Percentiles rank a stretch among this genome's conserved stretches.
phyloP scores from a whole-genome alignment of 441 rosid species.

The Syzygium malaccense region DNA sequence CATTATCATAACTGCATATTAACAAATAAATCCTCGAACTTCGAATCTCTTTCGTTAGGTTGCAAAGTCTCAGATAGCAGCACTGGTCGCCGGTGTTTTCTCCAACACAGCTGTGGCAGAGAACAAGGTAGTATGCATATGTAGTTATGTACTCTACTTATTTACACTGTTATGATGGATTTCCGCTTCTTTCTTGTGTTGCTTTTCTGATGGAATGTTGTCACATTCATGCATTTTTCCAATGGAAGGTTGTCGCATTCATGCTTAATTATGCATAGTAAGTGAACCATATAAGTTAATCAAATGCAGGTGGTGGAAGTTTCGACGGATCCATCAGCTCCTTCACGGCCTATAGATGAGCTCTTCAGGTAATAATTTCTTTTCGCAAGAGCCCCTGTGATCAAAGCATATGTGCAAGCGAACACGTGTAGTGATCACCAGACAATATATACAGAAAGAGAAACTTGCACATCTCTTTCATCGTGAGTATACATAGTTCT shows the following conservation, averaged over 20 bases:
- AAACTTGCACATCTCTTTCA: background rate
- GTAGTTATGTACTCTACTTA: background rate
- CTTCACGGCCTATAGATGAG: conserved; percentile 49
- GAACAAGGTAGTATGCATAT: conserved; percentile 54
- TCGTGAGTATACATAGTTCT: background rate
- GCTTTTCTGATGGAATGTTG: background rate
- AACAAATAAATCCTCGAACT: background rate
- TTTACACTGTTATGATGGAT: background rate
- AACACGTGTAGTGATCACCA: background rate
- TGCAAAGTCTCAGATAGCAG: conserved; percentile 64
- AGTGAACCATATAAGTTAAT: background rate
- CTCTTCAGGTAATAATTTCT: conserved; percentile 59
- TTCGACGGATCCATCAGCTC: conserved; percentile 67
- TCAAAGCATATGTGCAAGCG: background rate
- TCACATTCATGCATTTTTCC: background rate
- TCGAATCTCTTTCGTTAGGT: conserved; percentile 31
- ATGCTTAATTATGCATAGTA: background rate
- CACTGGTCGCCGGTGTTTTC: conserved; percentile 75
- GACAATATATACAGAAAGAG: background rate
- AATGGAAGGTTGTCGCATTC: background rate
- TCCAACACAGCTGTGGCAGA: conserved; percentile 76
- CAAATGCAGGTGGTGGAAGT: conserved; percentile 65
- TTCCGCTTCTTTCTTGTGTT: background rate
- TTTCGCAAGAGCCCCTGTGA: background rate
- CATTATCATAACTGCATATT: background rate